Conservation (phyloP, 1,139 yeast species). For the Blastobotrys capitulatus region DNA sequence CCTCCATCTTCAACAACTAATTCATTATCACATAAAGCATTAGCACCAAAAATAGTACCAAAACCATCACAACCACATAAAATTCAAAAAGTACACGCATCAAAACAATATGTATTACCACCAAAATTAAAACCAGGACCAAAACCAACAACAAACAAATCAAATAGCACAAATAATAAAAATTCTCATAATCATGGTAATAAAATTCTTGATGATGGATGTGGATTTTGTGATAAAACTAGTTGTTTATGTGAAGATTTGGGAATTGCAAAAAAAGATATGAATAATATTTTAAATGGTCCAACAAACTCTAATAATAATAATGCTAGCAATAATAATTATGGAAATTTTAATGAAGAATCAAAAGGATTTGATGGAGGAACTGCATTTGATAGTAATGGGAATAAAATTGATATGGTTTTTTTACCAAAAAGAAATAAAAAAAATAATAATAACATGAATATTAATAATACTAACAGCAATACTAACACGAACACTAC, state of each 20-base stretch:
- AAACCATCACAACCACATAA: background rate
- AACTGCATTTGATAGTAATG: too few relatives aligned
- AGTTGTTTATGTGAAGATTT: conserved; percentile 32
- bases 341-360: background rate
- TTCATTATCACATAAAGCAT: background rate
- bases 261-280: conserved; percentile 20
- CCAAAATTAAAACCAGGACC: conserved; percentile 89
- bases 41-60: background rate
- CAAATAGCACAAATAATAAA: conserved; percentile 30
- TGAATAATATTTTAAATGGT: background rate
- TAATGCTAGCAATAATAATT: background rate
- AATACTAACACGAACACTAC: too few relatives aligned
- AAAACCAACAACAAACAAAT: conserved; percentile 54
- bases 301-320: conserved; percentile 18
- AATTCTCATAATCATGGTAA: background rate
- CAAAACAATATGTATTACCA: conserved; percentile 84
- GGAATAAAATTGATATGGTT: conserved; percentile 22
- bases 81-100: conserved; percentile 22
- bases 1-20: background rate
- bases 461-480: background rate
- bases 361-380: too few relatives aligned
- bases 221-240: conserved; percentile 31
- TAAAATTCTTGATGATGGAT: conserved; percentile 11
- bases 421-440: conserved; percentile 19
- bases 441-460: conserved; percentile 8